Evolutionary conservation across 129 eudicot species (phyloP), one percentile per base, ranked within the genome.

Genomic region (Flaveria bidentis): DNA sequence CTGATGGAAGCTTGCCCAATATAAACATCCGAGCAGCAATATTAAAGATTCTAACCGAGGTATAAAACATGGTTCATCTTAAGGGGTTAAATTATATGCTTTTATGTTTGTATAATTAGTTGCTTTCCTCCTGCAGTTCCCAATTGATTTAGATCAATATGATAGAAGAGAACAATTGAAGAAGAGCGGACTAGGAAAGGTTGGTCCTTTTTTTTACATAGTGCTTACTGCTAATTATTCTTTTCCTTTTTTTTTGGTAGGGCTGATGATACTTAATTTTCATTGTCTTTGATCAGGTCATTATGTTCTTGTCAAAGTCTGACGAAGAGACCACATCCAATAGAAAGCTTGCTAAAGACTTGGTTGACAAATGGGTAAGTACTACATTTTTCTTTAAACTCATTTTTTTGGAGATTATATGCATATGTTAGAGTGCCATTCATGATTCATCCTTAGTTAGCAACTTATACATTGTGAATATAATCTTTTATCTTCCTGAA

Each of bases 1-100:
- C 99, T 45, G 99, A 94, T 87, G 99, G 99, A 80, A 91, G 99
- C 88, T 81, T 94, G 80, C 99, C 99, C 55, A 94, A 94, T 76
- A 94, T 94, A 67, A 94, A 94, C 78, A 84, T 94, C 28, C 96
- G 99, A 30, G 93, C 92, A 49, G 99, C 97, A 36, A 87, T 94
- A 57, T 69, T 94, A 53, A 86, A 87, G 86, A 91, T 94, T 57
- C 83, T 94, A 83, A 87, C 91, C 33, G 99, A 94, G 84, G 99
- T 91, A 84, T 61, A 76, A 39, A 80, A 28, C 69, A 16, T n/a
- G 77, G 52, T 56, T 72, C 49, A 1, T 26, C 12, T 20, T 26
- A 14, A 53, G 15, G 47, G 25, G 41, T 25, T 10, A 17, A 10
- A 36, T 56, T 63, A 12, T 71, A 45, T 66, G 44, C 61, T 47